Percentiles rank a stretch among this genome's conserved stretches.
Evolutionary conservation across 2,329 filamentous ascomycete genomes (phyloP).

Genomic region (Bipolaris cookei): DNA sequence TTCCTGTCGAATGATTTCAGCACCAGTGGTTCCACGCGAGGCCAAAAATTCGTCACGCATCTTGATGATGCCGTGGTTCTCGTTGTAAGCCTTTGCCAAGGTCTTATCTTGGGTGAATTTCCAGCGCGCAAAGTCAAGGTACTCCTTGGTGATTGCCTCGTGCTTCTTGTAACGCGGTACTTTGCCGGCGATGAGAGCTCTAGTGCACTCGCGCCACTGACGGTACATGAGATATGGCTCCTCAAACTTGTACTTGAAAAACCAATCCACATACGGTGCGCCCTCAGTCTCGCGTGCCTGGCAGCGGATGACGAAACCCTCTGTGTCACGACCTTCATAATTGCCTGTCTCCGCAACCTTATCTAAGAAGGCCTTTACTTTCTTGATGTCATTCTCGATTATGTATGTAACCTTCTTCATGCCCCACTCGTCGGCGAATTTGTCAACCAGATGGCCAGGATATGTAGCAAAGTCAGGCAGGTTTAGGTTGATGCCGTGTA

Average conservation of each 20-base stretch:
- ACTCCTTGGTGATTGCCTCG: conserved; percentile 85
- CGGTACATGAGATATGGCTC: conserved; percentile 99
- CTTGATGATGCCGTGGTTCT: conserved; percentile 94
- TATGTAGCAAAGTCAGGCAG: conserved; percentile 91
- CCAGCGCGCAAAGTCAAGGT: conserved; percentile 79
- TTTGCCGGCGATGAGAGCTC: conserved; percentile 78
- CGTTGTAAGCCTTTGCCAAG: conserved; percentile 73
- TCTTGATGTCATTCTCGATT: conserved; percentile 73
- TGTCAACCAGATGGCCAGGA: conserved; percentile 79
- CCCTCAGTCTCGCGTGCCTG: conserved; percentile 64
- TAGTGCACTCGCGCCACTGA: conserved; percentile 98
- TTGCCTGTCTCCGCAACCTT: conserved; percentile 84
- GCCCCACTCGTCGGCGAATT: conserved; percentile 90
- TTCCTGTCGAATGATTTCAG: conserved; percentile 83
- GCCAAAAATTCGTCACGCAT: conserved; percentile 86
- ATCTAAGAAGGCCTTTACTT: conserved; percentile 83
- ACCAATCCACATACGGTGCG: conserved; percentile 83
- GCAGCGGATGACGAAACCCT: conserved; percentile 95
- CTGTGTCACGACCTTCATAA: conserved; percentile 89
- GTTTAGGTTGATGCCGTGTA: conserved; percentile 96
- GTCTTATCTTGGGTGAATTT: conserved; percentile 72
- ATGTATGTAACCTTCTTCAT: conserved; percentile 88
- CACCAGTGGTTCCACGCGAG: conserved; percentile 82
- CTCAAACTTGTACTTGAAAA: conserved; percentile 99
- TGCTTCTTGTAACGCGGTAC: conserved; percentile 85